Conservation (phyloP, 257 asterid species). For the Solanum sparsipilum region DNA sequence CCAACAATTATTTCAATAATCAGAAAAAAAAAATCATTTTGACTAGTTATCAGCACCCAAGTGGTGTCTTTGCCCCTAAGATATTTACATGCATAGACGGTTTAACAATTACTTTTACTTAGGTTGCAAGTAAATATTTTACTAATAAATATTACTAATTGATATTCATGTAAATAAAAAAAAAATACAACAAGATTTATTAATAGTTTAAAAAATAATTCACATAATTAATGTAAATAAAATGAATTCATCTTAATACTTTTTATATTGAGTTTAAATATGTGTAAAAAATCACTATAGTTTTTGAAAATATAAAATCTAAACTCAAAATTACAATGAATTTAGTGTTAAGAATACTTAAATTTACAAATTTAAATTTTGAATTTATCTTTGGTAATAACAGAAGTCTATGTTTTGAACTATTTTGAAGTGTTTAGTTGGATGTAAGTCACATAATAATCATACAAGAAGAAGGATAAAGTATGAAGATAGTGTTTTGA, state of each 20-base stretch:
- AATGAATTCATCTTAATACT: not conserved
- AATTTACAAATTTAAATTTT: not conserved
- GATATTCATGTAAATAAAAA: not conserved
- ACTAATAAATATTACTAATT: not conserved
- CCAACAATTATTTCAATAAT: no score
- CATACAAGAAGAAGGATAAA: not conserved
- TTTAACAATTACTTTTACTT: not conserved
- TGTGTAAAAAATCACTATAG: not conserved
- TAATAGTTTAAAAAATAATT: not conserved
- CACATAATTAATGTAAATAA: not conserved
- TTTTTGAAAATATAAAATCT: no score
- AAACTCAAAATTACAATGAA: not conserved
- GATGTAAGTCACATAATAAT: not conserved
- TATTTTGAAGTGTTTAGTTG: not conserved
- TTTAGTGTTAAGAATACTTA: not conserved
- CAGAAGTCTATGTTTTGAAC: not conserved
- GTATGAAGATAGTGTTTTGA: not conserved
- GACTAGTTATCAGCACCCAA: not conserved
- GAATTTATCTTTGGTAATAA: rapidly evolving
- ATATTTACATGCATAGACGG: not conserved
- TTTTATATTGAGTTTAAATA: no score
- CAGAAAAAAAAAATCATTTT: no score
- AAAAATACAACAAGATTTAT: not conserved
- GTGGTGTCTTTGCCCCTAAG: not conserved
- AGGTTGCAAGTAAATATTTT: not conserved